Evolutionary conservation across 176 grass and related monocot species (phyloP).

Genomic region (Luzula sylvatica): DNA sequence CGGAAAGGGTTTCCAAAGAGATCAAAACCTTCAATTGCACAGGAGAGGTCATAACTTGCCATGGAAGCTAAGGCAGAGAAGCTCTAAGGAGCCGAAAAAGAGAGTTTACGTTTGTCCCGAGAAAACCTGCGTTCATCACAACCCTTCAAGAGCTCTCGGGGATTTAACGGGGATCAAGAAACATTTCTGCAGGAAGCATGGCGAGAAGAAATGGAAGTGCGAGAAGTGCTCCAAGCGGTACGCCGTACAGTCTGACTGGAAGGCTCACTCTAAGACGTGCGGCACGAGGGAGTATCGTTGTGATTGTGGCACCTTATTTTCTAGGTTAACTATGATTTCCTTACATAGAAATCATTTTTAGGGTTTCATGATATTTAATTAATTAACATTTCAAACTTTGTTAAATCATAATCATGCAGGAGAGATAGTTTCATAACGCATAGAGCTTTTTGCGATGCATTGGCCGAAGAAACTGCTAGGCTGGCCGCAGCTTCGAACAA

Average conservation of each 20-base stretch:
- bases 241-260: conserved; percentile 98
- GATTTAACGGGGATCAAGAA: conserved; percentile 98
- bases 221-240: conserved; percentile 82
- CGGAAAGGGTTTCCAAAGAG: conserved; percentile 87
- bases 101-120: conserved; percentile 89
- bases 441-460: conserved; percentile 79
- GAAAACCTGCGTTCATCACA: conserved; percentile 78
- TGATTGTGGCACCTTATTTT: conserved; percentile 85
- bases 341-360: conserved; percentile 1
- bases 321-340: conserved; percentile 18
- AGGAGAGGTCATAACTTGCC: conserved; percentile 81
- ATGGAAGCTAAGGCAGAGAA: conserved; percentile 80
- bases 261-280: conserved; percentile 90
- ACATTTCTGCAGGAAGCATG: conserved; percentile 96
- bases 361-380: not conserved
- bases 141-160: conserved; percentile 60
- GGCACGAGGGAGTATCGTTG: conserved; percentile 80
- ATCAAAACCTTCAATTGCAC: conserved; percentile 94
- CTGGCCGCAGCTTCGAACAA: conserved; percentile 30
- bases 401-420: conserved; percentile 14
- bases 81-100: conserved; percentile 68
- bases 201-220: conserved; percentile 99
- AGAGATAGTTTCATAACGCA: conserved; percentile 91
- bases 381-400: too few species aligned
- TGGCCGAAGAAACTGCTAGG: conserved; percentile 66